Base-by-base conservation (phyloP, 1,284 basidiomycete species). In the Tausonia pullulans region DNA sequence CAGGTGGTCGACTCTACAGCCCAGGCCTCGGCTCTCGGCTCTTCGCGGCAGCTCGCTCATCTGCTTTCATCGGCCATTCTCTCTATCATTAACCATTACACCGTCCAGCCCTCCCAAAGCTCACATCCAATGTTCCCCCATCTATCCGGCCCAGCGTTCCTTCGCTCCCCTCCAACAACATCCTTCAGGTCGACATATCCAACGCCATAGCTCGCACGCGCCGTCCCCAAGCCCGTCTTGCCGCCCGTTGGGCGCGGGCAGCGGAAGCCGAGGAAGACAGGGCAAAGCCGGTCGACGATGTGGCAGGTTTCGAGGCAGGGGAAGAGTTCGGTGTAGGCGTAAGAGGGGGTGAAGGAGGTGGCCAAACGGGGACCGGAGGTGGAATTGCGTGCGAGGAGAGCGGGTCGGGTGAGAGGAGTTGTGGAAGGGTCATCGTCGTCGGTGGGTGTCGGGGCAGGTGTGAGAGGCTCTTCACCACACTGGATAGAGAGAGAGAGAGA, bases 231-330 rank as follows among this genome's bases (percentile, higher is more conserved):
- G 5, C 57, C 63, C 6, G 48, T 44, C 39, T 5, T 0, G 2
- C 63, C 63, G 5, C 63, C 63, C 4, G 43, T 3, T 5, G 44
- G 16, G 2, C 80, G 70, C 1, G 90, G 90, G 71, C 90, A 93
- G 68, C 79, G 78, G 75, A 90, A 88, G 3, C 81, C 80, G 27
- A 93, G 71, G 68, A 86, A 83, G 41, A 80, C 78, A 3, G 90
- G 90, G 74, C 90, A 92, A 39, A 84, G 81, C 45, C 89, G 81
- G 71, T 90, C 87, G 13, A 82, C 84, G 0, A 81, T 79, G 45
- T 84, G 82, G 75, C 90, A 93, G 44, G 81, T 83, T 73, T 88
- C 85, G 11, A 92, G 76, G 72, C 89, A 92, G 3, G 90, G 90
- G 48, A 88, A 75, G 8, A 92, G 78, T 72, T 83, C 80, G 11